These are phyloP conservation scores for Pyronema omphalodes DNA, from an alignment of 495 filamentous ascomycete genomes.

Conservation along the genomic window DNA sequence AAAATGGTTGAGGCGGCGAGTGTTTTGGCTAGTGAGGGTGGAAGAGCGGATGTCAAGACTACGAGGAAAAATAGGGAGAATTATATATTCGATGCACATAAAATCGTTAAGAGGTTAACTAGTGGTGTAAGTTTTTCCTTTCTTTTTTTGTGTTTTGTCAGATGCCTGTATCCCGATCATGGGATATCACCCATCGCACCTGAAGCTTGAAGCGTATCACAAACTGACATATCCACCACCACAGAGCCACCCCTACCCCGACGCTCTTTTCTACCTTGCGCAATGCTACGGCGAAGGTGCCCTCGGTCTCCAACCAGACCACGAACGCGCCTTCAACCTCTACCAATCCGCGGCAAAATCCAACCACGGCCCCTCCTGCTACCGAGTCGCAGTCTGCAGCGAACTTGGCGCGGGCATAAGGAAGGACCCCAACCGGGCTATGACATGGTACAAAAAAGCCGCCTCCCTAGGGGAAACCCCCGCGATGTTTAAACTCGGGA, in stretches of 20 bases:
- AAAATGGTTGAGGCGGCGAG: constrained; percentile 71
- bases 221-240: neutral
- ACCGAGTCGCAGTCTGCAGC: constrained; percentile 66
- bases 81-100: constrained; percentile 70
- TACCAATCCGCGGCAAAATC: constrained; percentile 88
- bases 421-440: constrained; percentile 77
- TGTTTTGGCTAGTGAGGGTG: constrained; percentile 48
- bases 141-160: neutral
- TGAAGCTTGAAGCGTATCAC: neutral
- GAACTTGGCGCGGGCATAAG: constrained; percentile 92
- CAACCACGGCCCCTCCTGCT: constrained; percentile 70
- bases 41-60: constrained; percentile 54
- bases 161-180: neutral
- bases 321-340: constrained; percentile 75
- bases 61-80: constrained; percentile 62
- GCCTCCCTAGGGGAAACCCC: constrained; percentile 75
- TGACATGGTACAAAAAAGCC: constrained; percentile 94
- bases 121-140: constrained; percentile 28
- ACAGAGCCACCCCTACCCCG: constrained; percentile 36
- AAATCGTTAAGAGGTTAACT: constrained; percentile 73
- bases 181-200: neutral
- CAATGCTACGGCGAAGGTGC: constrained; percentile 69
- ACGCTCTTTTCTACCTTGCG: constrained; percentile 87
- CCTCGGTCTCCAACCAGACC: constrained; percentile 53
- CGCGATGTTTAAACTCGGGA: constrained; percentile 88